Conservation (phyloP, 2,329 filamentous ascomycete genomes). For the Chaetomium sp. region DNA sequence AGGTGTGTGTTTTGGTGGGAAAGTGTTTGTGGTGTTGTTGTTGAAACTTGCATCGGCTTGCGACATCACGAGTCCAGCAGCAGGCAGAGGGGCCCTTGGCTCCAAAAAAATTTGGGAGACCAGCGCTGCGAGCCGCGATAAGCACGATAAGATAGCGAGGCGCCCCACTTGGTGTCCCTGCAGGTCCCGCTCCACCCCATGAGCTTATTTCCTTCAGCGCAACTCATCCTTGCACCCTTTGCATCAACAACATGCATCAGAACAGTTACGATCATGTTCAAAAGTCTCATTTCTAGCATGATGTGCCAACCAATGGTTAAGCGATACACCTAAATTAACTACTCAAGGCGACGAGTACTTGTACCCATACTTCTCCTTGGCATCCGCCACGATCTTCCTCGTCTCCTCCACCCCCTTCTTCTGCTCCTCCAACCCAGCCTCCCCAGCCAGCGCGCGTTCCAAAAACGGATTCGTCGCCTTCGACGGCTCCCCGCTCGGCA, state of each 20-base stretch:
- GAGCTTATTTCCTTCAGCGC: conserved; percentile 7
- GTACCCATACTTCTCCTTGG: conserved; percentile 43
- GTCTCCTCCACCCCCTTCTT: conserved; percentile 38
- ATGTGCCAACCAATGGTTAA: too few relatives aligned
- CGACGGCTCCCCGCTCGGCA: conserved; percentile 44
- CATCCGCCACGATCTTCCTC: conserved; percentile 31
- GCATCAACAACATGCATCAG: too few relatives aligned
- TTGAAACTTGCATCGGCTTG: too few relatives aligned
- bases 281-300: not conserved
- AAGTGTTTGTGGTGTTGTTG: not conserved
- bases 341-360: conserved; percentile 38
- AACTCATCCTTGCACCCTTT: not conserved
- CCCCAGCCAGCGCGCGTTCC: conserved; percentile 30
- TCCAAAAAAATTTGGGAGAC: conserved; percentile 7
- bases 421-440: conserved; percentile 31
- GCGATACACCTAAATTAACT: not conserved
- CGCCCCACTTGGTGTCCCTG: not conserved
- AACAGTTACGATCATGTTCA: too few relatives aligned
- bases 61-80: not conserved
- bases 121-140: conserved; percentile 1
- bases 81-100: not conserved
- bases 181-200: conserved; percentile 1
- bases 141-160: conserved; percentile 11
- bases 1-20: not conserved
- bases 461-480: conserved; percentile 23